These are phyloP conservation scores for Parietaria judaica DNA, from an alignment of 306 rosid genomes.

Conservation along the genomic window DNA sequence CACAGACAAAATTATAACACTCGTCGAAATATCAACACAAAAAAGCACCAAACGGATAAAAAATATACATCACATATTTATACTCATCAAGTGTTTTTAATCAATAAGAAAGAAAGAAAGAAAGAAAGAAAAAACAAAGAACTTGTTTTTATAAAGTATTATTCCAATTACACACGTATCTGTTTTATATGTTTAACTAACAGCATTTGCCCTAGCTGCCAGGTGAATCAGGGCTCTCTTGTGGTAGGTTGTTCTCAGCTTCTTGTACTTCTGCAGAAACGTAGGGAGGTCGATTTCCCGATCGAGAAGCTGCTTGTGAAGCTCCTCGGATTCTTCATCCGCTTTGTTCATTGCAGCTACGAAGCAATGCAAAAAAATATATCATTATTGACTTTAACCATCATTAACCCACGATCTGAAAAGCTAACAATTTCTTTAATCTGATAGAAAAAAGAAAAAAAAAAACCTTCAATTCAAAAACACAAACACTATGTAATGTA, in stretches of 20 bases:
- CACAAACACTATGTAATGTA: too few species aligned
- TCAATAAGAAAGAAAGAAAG: not conserved
- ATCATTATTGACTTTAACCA: too few species aligned
- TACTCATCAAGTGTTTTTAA: not conserved
- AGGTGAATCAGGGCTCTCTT: constrained; percentile 67
- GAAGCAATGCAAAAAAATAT: not conserved
- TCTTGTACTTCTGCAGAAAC: constrained; percentile 74
- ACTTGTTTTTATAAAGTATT: too few species aligned
- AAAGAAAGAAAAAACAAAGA: not conserved
- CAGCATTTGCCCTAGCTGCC: constrained; percentile 61
- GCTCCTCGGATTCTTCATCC: constrained; percentile 74
- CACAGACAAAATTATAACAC: too few species aligned
- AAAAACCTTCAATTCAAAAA: too few species aligned
- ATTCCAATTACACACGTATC: too few species aligned
- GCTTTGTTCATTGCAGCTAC: constrained; percentile 71
- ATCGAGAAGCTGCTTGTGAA: constrained; percentile 62
- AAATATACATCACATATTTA: not conserved
- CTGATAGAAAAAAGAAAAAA: too few species aligned
- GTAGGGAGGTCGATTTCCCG: constrained; percentile 50
- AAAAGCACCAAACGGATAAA: not conserved
- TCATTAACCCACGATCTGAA: too few species aligned
- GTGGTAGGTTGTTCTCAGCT: constrained; percentile 66
- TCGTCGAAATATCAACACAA: too few species aligned
- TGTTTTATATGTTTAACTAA: constrained; percentile 6
- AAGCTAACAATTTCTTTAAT: too few species aligned